Conservation (phyloP, 768 basidiomycete genomes). For the Gloeophyllum trabeum region DNA sequence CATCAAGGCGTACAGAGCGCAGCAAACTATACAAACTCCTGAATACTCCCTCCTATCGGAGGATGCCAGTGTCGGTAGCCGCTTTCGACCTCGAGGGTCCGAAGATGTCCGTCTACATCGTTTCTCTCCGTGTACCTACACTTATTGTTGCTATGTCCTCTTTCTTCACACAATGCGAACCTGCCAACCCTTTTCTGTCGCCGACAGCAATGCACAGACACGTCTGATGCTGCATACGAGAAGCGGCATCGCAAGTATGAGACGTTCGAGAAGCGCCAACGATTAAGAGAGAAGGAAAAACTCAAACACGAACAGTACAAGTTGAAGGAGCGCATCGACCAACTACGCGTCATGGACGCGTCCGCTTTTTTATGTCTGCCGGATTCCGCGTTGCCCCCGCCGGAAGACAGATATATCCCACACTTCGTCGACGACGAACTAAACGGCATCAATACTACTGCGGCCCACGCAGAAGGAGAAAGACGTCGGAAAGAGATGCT, state of each 20-base stretch:
- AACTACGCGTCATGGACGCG: conserved; percentile 64
- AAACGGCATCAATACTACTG: conserved; percentile 20
- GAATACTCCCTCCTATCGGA: conserved; percentile 40
- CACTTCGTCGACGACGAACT: background rate
- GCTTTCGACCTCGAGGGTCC: conserved; percentile 56
- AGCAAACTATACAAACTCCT: conserved; percentile 69
- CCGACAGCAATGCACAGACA: conserved; percentile 55
- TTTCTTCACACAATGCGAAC: conserved; percentile 7
- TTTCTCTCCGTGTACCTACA: conserved; percentile 2
- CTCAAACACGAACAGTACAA: conserved; percentile 88
- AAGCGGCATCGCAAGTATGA: conserved; percentile 82
- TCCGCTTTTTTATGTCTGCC: conserved; percentile 57
- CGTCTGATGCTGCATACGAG: conserved; percentile 72
- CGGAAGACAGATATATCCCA: background rate
- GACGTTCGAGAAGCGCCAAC: conserved; percentile 74
- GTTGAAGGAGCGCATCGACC: conserved; percentile 80
- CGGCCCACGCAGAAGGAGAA: conserved; percentile 51
- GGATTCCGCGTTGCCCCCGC: conserved; percentile 42
- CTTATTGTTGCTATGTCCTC: conserved; percentile 6
- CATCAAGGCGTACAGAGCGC: conserved; percentile 55
- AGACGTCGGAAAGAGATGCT: conserved; percentile 67
- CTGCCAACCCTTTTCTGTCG: too few relatives aligned
- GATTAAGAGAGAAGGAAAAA: conserved; percentile 84
- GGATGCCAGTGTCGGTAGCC: conserved; percentile 47
- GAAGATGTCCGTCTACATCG: conserved; percentile 50